Conservation (phyloP, 2,329 filamentous ascomycete species). For the Cladosporium sp. region DNA sequence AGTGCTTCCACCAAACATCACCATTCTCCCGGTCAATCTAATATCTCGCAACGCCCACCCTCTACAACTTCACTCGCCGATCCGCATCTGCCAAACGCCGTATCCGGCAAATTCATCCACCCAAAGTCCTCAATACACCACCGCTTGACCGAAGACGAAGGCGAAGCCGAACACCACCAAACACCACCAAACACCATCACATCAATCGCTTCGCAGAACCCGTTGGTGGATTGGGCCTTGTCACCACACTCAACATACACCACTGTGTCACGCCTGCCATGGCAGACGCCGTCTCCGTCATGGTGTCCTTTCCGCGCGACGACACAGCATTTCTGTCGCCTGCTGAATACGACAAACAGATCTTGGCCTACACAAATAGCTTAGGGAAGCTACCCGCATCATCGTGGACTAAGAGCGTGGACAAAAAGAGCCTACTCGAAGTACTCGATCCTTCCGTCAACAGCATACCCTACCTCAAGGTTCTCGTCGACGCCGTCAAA, state of each 20-base stretch:
- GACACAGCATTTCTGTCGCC: conserved; percentile 22
- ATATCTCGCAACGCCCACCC: too few species aligned
- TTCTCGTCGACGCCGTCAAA: conserved; percentile 40
- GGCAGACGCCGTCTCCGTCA: conserved; percentile 20
- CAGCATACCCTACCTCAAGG: conserved; percentile 55
- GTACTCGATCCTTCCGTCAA: conserved; percentile 54
- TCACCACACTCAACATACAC: background rate
- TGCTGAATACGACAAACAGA: conserved; percentile 37
- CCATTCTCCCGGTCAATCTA: too few species aligned
- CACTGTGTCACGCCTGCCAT: conserved; percentile 18
- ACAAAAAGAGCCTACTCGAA: conserved; percentile 38
- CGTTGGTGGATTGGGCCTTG: too few species aligned
- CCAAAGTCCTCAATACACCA: too few species aligned
- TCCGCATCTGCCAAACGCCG: too few species aligned
- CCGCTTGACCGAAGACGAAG: too few species aligned
- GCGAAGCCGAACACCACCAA: background rate
- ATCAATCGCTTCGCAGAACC: too few species aligned
- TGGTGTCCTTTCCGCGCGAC: conserved; percentile 32
- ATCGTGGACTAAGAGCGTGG: conserved; percentile 34
- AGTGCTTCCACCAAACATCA: too few species aligned
- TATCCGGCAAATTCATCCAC: too few species aligned
- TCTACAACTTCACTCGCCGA: too few species aligned
- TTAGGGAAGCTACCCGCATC: conserved; percentile 30
- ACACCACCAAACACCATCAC: background rate
- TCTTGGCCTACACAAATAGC: conserved; percentile 31